Evolutionary conservation across 148 eudicot species (phyloP), one percentile per base, ranked within the genome.

Genomic region (Camellia japonica): DNA sequence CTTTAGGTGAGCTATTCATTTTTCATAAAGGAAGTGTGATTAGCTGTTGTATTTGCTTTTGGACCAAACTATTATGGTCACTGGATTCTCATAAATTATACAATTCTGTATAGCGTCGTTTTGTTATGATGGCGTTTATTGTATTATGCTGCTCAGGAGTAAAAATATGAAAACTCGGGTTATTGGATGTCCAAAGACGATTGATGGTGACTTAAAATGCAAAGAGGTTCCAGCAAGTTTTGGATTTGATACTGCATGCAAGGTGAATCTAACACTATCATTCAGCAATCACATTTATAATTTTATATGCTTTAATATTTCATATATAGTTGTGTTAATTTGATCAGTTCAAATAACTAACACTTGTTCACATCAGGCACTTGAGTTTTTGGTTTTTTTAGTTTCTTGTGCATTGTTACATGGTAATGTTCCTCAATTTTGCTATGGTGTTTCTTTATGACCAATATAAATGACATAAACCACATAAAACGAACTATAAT

Each of bases 221-320:
- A 97, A 97, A 85, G 98, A 94, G 82, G 99, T 94, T 71, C 99
- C 99, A 11, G 74, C 85, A 62, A 97, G 99, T 85, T 97, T 97
- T 86, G 99, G 99, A 54, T 96, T 97, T 91, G 99, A 97, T 86
- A 97, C 99, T 79, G 99, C 99, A 73, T 97, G 99, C 93, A 97
- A 94, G 99, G 99, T 96, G 82, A 87, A 78, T 62, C 84, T 73
- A 30, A 19, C 19, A 59, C 16, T 68, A 55, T 52, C 52, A 20
- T 52, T 52, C 10, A 49, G 30, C 71, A 49, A 18, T 64, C 14
- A 16, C 70, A 52, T 67, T 77, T 77, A 61, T 47, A 62, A 8
- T 46, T 44, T 23, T 20, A 64, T 76, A 62, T 76, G 56, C 70
- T 11, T 44, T 13, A 63, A 16, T 46, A 13, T 71, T 23, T 60